A percentile compares a stretch with the other conserved stretches of the same genome.
These are phyloP conservation scores for Aspergillus caelatus DNA, from an alignment of 2,329 filamentous ascomycete species.

Conservation along the genomic window DNA sequence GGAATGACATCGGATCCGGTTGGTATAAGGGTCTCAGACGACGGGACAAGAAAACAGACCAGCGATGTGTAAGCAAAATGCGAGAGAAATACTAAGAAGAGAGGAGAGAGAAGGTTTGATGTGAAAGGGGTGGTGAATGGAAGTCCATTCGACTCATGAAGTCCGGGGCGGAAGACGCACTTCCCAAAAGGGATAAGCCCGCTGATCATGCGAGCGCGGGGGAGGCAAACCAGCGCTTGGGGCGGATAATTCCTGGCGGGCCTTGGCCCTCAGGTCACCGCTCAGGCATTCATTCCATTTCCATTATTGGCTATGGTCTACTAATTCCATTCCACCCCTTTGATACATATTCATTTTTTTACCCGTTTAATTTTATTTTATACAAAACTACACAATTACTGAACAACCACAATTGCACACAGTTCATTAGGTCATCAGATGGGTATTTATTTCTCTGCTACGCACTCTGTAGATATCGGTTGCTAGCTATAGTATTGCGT, in stretches of 20 bases:
- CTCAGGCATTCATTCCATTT: background rate
- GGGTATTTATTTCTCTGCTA: slow-evolving; percentile 9
- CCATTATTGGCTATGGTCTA: background rate
- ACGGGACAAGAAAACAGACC: slow-evolving; percentile 1
- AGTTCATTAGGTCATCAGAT: background rate
- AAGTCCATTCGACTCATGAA: slow-evolving; percentile 11
- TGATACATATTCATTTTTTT: background rate
- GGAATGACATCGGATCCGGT: slow-evolving; percentile 39
- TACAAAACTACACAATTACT: background rate
- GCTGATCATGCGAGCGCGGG: slow-evolving; percentile 45
- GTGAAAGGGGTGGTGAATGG: slow-evolving; percentile 16
- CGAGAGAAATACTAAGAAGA: slow-evolving; percentile 9
- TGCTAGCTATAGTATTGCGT: slow-evolving; percentile 9
- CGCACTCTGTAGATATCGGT: background rate
- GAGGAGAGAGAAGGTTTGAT: slow-evolving; percentile 4
- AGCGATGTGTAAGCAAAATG: slow-evolving; percentile 20
- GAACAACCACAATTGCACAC: background rate
- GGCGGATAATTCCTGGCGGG: slow-evolving; percentile 17
- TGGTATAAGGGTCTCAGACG: slow-evolving; percentile 10
- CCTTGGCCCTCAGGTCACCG: background rate
- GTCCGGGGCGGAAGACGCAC: slow-evolving; percentile 25
- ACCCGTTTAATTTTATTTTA: background rate
- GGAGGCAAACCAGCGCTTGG: slow-evolving; percentile 32
- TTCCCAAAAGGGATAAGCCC: slow-evolving; percentile 27
- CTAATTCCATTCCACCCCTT: background rate